Evolutionary conservation across 164 flowering plant genomes (phyloP).

Genomic region (Vitis amurensis): DNA sequence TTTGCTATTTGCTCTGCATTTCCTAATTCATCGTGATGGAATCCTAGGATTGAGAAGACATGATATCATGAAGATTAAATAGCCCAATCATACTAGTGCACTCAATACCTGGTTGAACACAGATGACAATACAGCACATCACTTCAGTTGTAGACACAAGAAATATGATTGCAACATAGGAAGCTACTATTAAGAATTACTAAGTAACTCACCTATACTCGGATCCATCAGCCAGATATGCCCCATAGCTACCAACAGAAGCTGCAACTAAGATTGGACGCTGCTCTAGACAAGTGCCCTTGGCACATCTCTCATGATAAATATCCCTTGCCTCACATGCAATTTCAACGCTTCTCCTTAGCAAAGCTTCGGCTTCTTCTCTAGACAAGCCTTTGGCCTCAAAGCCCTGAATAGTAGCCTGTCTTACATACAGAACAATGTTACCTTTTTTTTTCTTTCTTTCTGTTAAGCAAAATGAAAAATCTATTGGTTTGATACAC

Average conservation of each 20-base stretch:
- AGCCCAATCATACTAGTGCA: no score
- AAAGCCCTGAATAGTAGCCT: constrained; percentile 72
- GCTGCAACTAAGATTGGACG: constrained; percentile 62
- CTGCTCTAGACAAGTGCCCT: constrained; percentile 19
- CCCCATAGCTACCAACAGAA: constrained; percentile 72
- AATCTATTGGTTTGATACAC: no score
- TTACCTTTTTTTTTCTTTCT: no score
- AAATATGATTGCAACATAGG: not conserved
- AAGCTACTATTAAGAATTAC: not conserved
- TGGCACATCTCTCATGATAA: constrained; percentile 30
- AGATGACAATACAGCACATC: no score
- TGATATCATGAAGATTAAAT: no score
- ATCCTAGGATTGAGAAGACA: no score
- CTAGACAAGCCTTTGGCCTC: constrained; percentile 54
- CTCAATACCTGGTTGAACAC: no score
- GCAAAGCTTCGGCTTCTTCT: constrained; percentile 51
- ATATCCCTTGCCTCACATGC: constrained; percentile 59
- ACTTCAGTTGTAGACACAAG: not conserved
- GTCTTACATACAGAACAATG: not conserved
- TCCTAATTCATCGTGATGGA: no score
- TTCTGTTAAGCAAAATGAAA: no score
- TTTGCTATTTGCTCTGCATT: no score
- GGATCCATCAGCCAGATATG: constrained; percentile 72
- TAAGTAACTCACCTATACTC: constrained; percentile 46
- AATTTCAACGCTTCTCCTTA: constrained; percentile 53